A percentile compares a stretch with the other conserved stretches of the same genome.
phyloP scores from a whole-genome alignment of 108 stramenopile genomes.

The Stephanodiscus triporus region DNA sequence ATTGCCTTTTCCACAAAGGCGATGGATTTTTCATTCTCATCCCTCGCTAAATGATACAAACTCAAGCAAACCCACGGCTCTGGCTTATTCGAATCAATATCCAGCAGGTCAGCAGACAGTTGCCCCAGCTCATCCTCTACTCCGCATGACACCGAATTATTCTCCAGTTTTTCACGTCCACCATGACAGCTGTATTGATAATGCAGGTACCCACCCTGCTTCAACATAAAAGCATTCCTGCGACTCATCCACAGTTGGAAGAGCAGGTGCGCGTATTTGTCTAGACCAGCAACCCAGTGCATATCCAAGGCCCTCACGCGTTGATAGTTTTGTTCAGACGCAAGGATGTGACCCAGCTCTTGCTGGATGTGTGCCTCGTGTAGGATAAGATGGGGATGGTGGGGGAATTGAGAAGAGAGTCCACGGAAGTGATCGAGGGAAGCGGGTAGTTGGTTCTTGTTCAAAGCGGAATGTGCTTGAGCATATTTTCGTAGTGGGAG shows the following conservation, averaged over 20 bases:
- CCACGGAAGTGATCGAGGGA: slow-evolving; percentile 34
- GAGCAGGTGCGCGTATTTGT: slow-evolving; percentile 73
- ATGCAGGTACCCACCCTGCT: slow-evolving; percentile 58
- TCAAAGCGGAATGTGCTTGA: slow-evolving; percentile 25
- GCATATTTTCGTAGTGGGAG: slow-evolving; percentile 30
- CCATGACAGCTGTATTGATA: slow-evolving; percentile 48
- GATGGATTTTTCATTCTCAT: slow-evolving; percentile 73
- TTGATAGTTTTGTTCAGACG: slow-evolving; percentile 42
- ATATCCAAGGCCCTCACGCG: slow-evolving; percentile 40
- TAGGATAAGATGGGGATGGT: slow-evolving; percentile 71
- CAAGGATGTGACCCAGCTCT: slow-evolving; percentile 36
- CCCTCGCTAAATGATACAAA: slow-evolving; percentile 71
- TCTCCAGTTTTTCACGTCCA: slow-evolving; percentile 17
- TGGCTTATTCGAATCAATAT: slow-evolving; percentile 75
- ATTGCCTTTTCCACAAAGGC: slow-evolving; percentile 86
- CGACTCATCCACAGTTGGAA: slow-evolving; percentile 70
- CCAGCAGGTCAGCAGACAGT: slow-evolving; percentile 65
- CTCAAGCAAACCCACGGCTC: slow-evolving; percentile 81
- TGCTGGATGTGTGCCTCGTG: slow-evolving; percentile 68
- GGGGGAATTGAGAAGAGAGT: slow-evolving; percentile 51
- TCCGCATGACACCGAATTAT: slow-evolving; percentile 53
- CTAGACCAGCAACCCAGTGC: slow-evolving; percentile 60
- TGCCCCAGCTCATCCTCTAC: slow-evolving; percentile 60
- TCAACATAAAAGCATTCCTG: slow-evolving; percentile 43
- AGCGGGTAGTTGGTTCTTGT: slow-evolving; percentile 34